A percentile compares a stretch with the other conserved stretches of the same genome.
These are phyloP conservation scores for Antarctomyces pellizariae DNA, from an alignment of 495 filamentous ascomycete genomes.

Conservation along the genomic window DNA sequence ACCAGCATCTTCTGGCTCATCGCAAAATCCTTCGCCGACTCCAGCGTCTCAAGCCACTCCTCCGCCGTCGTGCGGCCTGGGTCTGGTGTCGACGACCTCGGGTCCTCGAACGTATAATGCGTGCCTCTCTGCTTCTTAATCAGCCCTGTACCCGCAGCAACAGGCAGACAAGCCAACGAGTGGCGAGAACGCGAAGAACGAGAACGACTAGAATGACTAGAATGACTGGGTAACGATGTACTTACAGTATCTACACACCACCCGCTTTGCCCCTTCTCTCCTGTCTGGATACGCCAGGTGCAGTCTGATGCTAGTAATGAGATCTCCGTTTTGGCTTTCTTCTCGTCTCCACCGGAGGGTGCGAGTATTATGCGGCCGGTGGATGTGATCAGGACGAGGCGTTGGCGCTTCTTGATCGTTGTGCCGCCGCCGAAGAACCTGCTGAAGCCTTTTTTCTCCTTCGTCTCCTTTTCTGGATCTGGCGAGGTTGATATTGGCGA, in stretches of 20 bases:
- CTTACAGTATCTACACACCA: constrained; percentile 87
- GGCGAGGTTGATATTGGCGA: constrained; percentile 46
- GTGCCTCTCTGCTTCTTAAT: constrained; percentile 53
- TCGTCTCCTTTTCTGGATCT: constrained; percentile 33
- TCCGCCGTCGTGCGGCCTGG: constrained; percentile 31
- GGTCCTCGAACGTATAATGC: constrained; percentile 83
- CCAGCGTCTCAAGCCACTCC: constrained; percentile 74
- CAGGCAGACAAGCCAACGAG: constrained; percentile 1
- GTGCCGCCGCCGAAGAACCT: constrained; percentile 79
- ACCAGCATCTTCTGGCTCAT: constrained; percentile 40
- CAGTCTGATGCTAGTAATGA: constrained; percentile 50
- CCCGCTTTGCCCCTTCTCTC: constrained; percentile 58
- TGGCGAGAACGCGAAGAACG: constrained; percentile 4
- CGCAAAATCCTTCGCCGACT: constrained; percentile 61
- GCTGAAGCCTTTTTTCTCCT: constrained; percentile 58
- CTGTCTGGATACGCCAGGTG: constrained; percentile 52
- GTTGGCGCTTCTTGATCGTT: constrained; percentile 75
- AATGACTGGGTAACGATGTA: neutral
- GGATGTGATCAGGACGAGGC: constrained; percentile 89
- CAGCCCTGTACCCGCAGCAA: constrained; percentile 3
- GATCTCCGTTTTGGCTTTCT: constrained; percentile 80
- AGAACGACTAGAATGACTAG: constrained; percentile 1
- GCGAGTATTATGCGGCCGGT: constrained; percentile 72
- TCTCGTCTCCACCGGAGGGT: constrained; percentile 86
- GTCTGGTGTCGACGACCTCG: constrained; percentile 31